A percentile compares a stretch with the other conserved stretches of the same genome.
These are phyloP conservation scores for Solanum chiquidenum DNA, from an alignment of 257 asterid genomes.

Conservation along the genomic window DNA sequence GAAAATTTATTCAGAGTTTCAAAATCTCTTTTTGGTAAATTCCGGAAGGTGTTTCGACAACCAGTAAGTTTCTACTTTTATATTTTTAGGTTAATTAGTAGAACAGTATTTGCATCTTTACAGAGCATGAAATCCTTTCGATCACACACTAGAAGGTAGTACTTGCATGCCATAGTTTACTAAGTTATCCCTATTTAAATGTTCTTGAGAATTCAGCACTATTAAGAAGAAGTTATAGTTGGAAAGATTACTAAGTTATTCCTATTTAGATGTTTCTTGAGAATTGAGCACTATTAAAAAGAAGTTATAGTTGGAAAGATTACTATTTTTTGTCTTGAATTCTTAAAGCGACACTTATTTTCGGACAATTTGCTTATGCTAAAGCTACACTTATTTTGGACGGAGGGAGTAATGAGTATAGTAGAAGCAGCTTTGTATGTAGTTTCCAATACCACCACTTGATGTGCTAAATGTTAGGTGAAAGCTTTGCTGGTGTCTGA, in stretches of 20 bases:
- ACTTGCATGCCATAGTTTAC: background rate
- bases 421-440: background rate
- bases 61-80: conserved; percentile 23
- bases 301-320: background rate
- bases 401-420: background rate
- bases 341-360: background rate
- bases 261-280: background rate
- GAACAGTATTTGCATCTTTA: background rate
- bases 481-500: background rate
- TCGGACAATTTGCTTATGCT: background rate
- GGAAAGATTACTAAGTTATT: background rate
- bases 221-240: background rate
- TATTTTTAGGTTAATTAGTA: background rate
- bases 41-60: conserved; percentile 40
- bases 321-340: background rate
- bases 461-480: background rate
- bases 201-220: background rate
- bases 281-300: background rate
- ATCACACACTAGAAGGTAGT: background rate
- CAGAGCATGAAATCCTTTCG: background rate
- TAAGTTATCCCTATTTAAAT: background rate
- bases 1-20: conserved; percentile 29
- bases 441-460: background rate
- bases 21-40: conserved; percentile 31
- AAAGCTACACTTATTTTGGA: background rate